Percentiles rank a stretch among this genome's conserved stretches.
Conservation (phyloP, 768 basidiomycete genomes). For the Lactarius tabidus region DNA sequence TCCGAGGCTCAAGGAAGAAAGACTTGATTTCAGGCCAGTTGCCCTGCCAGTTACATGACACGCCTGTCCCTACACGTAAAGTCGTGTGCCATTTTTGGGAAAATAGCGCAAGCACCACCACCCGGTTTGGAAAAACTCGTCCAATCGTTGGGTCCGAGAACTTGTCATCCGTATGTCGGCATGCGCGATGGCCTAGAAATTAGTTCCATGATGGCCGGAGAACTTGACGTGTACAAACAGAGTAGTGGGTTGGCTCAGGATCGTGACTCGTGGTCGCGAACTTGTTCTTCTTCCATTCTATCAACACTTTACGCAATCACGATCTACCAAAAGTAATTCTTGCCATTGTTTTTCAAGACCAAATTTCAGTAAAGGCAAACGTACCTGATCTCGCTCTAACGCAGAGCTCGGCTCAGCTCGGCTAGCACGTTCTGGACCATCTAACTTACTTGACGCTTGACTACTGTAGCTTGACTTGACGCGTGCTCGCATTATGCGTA, state of each 20-base stretch:
- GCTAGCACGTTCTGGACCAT: background rate
- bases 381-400: background rate
- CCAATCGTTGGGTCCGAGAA: background rate
- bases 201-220: background rate
- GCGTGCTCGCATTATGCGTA: background rate
- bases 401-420: background rate
- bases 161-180: background rate
- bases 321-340: background rate
- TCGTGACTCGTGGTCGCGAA: background rate
- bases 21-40: background rate
- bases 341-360: background rate
- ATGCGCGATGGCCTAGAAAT: background rate
- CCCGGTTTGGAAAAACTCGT: slow-evolving; percentile 3
- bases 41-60: background rate
- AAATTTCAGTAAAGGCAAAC: background rate
- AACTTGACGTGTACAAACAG: slow-evolving; percentile 10
- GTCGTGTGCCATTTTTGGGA: background rate
- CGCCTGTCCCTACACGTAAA: slow-evolving; percentile 9
- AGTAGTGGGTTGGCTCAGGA: background rate
- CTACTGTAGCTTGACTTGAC: too few species aligned
- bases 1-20: slow-evolving; percentile 1
- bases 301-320: background rate
- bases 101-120: background rate
- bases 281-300: background rate
- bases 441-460: too few species aligned